Evolutionary conservation across 2,329 filamentous ascomycete species (phyloP).

Genomic region (Xylariaceae sp.): DNA sequence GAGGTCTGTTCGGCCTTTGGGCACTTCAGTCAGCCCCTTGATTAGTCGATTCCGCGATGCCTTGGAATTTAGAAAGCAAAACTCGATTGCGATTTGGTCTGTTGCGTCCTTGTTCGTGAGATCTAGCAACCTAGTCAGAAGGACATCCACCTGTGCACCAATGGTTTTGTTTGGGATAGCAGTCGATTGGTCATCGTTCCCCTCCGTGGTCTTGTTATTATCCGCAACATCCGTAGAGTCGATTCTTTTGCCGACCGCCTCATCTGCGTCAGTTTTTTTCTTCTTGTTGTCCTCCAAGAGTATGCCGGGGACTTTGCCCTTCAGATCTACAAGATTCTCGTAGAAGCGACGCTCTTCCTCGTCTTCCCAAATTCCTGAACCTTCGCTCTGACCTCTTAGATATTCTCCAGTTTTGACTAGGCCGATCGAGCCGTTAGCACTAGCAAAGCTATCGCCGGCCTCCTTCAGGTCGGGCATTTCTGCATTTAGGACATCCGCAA

Average conservation of each 20-base stretch:
- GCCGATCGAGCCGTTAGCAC: slow-evolving; percentile 73
- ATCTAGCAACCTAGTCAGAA: slow-evolving; percentile 83
- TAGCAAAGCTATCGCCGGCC: slow-evolving; percentile 62
- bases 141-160: slow-evolving; percentile 88
- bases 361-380: slow-evolving; percentile 95
- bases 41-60: slow-evolving; percentile 90
- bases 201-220: slow-evolving; percentile 44
- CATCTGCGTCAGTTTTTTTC: slow-evolving; percentile 78
- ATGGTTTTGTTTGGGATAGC: slow-evolving; percentile 97
- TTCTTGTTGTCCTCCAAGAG: slow-evolving; percentile 92
- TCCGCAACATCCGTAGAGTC: slow-evolving; percentile 49
- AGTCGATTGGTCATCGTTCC: slow-evolving; percentile 77
- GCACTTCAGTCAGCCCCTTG: slow-evolving; percentile 89
- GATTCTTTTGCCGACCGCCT: slow-evolving; percentile 71
- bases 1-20: slow-evolving; percentile 87
- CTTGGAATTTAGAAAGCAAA: slow-evolving; percentile 97
- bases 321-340: slow-evolving; percentile 90
- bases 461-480: slow-evolving; percentile 95
- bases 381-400: slow-evolving; percentile 80
- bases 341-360: slow-evolving; percentile 98
- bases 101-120: slow-evolving; percentile 86
- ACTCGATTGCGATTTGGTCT: slow-evolving; percentile 89
- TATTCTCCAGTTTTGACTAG: slow-evolving; percentile 93
- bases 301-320: slow-evolving; percentile 91
- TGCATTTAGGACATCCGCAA: slow-evolving; percentile 79